These are phyloP conservation scores for Suillus fuscotomentosus DNA, from an alignment of 768 basidiomycete species.

Conservation along the genomic window DNA sequence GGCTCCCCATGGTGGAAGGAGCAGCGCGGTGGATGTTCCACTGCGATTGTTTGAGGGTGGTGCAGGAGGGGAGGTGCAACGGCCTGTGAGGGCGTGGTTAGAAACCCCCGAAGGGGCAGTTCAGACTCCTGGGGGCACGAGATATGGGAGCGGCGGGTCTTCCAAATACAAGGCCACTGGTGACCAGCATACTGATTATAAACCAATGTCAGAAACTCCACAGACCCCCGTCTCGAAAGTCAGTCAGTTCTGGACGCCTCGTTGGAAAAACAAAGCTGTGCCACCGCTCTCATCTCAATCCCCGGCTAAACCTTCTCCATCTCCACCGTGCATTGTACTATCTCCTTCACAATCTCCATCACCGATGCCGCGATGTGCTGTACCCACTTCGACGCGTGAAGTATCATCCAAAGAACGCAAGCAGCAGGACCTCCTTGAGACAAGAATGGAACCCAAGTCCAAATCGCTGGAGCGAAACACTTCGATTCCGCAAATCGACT, in stretches of 20 bases:
- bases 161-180: background rate
- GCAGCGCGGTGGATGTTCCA: background rate
- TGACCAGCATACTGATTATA: background rate
- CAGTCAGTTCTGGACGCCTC: background rate
- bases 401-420: conserved; percentile 12
- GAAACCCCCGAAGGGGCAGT: background rate
- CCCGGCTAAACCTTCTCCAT: background rate
- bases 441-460: background rate
- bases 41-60: background rate
- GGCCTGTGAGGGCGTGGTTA: background rate
- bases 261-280: background rate
- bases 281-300: background rate
- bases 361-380: background rate
- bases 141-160: background rate
- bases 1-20: background rate
- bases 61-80: background rate
- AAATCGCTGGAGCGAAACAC: conserved; percentile 8
- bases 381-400: conserved; percentile 9
- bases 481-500: conserved; percentile 27
- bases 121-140: background rate
- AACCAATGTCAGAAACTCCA: background rate
- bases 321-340: conserved; percentile 21
- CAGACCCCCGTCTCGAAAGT: background rate
- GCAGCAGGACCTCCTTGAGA: conserved; percentile 12
- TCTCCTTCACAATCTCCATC: conserved; percentile 9